These are phyloP conservation scores for Fusarium kyushuense DNA, from an alignment of 2,329 filamentous ascomycete genomes.

Conservation along the genomic window DNA sequence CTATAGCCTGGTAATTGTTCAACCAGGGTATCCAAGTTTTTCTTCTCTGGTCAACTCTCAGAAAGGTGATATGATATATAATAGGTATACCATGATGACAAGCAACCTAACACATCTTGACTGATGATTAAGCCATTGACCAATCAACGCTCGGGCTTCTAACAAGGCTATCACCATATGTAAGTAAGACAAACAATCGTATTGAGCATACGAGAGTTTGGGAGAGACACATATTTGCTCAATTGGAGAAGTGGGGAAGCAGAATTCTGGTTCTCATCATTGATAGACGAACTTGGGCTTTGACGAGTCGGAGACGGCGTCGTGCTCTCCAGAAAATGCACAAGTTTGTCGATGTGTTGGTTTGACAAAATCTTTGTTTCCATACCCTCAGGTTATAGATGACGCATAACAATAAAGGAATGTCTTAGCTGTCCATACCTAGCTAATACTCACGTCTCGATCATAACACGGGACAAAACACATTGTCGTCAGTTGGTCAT, in stretches of 20 bases:
- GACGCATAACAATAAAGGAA: constrained; percentile 1
- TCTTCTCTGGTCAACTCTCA: neutral
- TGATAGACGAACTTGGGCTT: neutral
- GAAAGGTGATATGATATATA: neutral
- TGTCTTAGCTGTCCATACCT: neutral
- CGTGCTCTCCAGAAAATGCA: constrained; percentile 2
- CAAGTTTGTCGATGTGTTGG: constrained; percentile 12
- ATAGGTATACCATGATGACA: neutral
- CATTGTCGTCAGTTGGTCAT: constrained; percentile 32
- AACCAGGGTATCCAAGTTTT: constrained; percentile 1
- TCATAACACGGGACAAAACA: constrained; percentile 12
- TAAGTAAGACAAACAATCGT: neutral
- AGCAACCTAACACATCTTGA: constrained; percentile 1
- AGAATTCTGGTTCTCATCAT: constrained; percentile 8
- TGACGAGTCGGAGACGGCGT: constrained; percentile 14
- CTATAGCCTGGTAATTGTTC: neutral
- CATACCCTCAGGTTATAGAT: neutral
- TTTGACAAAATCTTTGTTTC: neutral
- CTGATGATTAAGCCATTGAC: constrained; percentile 3
- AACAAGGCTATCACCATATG: neutral
- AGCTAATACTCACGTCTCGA: constrained; percentile 13
- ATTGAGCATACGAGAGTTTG: neutral
- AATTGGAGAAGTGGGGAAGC: constrained; percentile 12
- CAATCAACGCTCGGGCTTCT: neutral
- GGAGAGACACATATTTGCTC: constrained; percentile 6